Evolutionary conservation across 2,329 filamentous ascomycete genomes (phyloP), one percentile per base, ranked within the genome.

Genomic region (Mariannaea elegans): DNA sequence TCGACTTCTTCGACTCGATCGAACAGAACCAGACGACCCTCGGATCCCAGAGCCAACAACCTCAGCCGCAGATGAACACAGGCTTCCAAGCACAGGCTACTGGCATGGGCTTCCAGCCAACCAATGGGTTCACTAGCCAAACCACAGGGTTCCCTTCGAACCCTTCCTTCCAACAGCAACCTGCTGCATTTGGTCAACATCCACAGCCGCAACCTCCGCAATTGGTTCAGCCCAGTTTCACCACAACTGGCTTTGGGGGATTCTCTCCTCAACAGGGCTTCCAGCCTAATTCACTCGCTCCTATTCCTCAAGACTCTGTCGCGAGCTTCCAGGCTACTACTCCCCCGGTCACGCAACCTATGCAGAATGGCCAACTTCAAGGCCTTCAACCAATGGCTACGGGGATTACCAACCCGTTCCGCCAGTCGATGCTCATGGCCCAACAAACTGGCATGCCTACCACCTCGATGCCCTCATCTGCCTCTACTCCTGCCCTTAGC

Each of bases 1-100:
- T 97, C 72, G 95, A 94, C 80, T 97, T 97, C 77, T 97, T 97
- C 75, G 94, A 90, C 72, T 94, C 93, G 6, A 97, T 97, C 70
- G 94, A 97, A 72, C 88, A 93, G 72, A 93, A 94, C 65, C 93
- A 95, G 74, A 91, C 91, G 50, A 82, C 89, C 1, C 86, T 92
- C 82, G 82, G 84, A 64, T 71, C 80, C 72, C 69, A 57, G 19
- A 10, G 61, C 19, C 70, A 71, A 23, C 73, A 77, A 34, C 79
- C 72, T 72, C 79, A 79, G 59, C 75, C 74, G 24, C 59, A 60
- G 24, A 34, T 58, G 41, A 75, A 73, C 9, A 75, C 72, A 23
- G 73, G 74, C 36, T 74, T 75, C 63, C 70, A 70, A 50, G 63
- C 68, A 39, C 73, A 73, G 24, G 69, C 67, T 4, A 69, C 69